Percentiles rank a stretch among this genome's conserved stretches.
Conservation (phyloP, 257 asterid genomes). For the Eucommia ulmoides region DNA sequence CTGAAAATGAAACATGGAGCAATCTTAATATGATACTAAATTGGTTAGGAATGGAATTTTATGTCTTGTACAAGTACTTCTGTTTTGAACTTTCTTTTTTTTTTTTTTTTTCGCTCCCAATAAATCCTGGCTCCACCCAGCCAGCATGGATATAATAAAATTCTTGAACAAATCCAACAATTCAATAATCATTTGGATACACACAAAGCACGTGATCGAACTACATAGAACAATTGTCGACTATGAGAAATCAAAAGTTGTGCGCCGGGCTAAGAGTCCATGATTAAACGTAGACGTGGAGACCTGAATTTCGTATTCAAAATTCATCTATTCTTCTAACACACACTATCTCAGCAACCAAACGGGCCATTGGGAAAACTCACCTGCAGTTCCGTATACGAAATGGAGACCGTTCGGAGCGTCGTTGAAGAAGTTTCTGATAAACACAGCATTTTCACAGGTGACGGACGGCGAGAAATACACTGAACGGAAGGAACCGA, state of each 20-base stretch:
- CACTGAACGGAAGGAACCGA: conserved; percentile 11
- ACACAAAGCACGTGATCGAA: too few relatives aligned
- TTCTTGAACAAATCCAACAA: too few relatives aligned
- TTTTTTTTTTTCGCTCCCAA: too few relatives aligned
- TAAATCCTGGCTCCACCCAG: too few relatives aligned
- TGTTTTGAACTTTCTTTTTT: too few relatives aligned
- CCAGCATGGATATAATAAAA: too few relatives aligned
- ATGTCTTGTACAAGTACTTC: too few relatives aligned
- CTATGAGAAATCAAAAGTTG: neutral
- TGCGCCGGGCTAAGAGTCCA: neutral
- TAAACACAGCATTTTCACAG: conserved; percentile 17
- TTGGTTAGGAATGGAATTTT: too few relatives aligned
- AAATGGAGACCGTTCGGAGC: conserved; percentile 41
- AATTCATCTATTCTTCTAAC: neutral
- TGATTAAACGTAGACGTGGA: neutral
- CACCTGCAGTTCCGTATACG: conserved; percentile 48
- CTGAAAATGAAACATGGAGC: too few relatives aligned
- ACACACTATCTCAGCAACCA: neutral
- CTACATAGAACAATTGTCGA: too few relatives aligned
- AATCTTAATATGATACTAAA: too few relatives aligned
- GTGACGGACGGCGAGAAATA: conserved; percentile 12
- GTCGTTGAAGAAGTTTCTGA: conserved; percentile 22
- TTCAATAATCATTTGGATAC: too few relatives aligned
- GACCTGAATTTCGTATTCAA: neutral
- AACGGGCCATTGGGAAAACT: neutral